Evolutionary conservation across 1,284 basidiomycete species (phyloP).

Genomic region (Ustilago loliicola): DNA sequence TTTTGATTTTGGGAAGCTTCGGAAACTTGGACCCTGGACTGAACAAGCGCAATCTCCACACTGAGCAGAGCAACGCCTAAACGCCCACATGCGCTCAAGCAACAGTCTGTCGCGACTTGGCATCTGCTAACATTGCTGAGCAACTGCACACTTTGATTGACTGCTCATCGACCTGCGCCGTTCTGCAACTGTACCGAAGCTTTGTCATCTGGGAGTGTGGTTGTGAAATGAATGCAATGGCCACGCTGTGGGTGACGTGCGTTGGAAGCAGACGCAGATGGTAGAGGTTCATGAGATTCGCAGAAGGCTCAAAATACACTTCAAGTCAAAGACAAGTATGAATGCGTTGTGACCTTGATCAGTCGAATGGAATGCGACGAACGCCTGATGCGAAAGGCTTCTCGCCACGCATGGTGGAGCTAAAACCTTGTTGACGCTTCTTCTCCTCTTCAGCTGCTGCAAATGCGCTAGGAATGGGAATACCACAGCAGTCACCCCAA

Average conservation of each 20-base stretch:
- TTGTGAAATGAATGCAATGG: not conserved
- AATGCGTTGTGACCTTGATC: not conserved
- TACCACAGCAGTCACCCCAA: slow-evolving; percentile 85
- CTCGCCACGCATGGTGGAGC: slow-evolving; percentile 34
- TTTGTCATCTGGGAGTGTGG: not conserved
- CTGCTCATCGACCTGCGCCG: too few species aligned
- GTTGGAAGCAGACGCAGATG: not conserved
- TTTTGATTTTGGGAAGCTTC: slow-evolving; percentile 4
- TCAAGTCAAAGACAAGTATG: not conserved
- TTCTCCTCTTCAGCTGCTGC: slow-evolving; percentile 70
- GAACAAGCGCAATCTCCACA: slow-evolving; percentile 5
- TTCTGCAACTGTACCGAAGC: too few species aligned
- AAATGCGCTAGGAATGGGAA: slow-evolving; percentile 72
- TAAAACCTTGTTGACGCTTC: slow-evolving; percentile 42
- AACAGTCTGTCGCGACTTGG: not conserved
- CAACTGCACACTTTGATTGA: too few species aligned
- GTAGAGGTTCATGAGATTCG: too few species aligned
- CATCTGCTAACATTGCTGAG: not conserved
- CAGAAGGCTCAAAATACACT: not conserved
- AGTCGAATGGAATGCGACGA: slow-evolving; percentile 52
- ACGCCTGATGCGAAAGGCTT: slow-evolving; percentile 38
- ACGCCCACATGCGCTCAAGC: too few species aligned
- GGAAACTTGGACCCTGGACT: slow-evolving; percentile 35
- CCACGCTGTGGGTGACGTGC: not conserved
- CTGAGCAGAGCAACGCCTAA: not conserved